These are phyloP conservation scores for Leptosphaerulina australis DNA, from an alignment of 2,329 filamentous ascomycete genomes.

Conservation along the genomic window DNA sequence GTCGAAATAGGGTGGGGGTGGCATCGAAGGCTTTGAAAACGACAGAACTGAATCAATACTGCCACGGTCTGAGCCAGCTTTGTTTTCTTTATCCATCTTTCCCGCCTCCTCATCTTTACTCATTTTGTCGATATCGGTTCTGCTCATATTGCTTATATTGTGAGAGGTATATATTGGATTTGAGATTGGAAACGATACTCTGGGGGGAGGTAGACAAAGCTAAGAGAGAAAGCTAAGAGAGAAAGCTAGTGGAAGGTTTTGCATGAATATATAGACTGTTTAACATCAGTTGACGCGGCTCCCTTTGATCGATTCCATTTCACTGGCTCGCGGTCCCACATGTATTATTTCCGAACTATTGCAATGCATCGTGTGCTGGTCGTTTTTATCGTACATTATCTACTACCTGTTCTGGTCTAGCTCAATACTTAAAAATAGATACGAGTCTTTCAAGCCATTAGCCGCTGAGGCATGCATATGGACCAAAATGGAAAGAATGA, in stretches of 20 bases:
- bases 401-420: background rate
- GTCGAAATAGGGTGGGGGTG: slow-evolving; percentile 19
- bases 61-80: background rate
- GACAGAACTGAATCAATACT: background rate
- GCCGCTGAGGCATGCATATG: too few relatives aligned
- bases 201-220: too few relatives aligned
- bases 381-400: background rate
- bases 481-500: too few relatives aligned
- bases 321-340: background rate
- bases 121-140: background rate
- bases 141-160: background rate
- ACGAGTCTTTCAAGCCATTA: background rate
- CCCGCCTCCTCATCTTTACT: background rate
- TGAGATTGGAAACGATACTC: background rate
- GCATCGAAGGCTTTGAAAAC: background rate
- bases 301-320: background rate
- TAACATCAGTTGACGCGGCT: background rate
- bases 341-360: background rate
- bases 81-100: background rate
- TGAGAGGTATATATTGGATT: background rate
- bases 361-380: background rate
- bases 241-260: background rate
- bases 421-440: background rate
- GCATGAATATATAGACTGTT: background rate
- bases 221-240: background rate